Conservation (phyloP, 257 asterid species). For the Mitragyna speciosa region DNA sequence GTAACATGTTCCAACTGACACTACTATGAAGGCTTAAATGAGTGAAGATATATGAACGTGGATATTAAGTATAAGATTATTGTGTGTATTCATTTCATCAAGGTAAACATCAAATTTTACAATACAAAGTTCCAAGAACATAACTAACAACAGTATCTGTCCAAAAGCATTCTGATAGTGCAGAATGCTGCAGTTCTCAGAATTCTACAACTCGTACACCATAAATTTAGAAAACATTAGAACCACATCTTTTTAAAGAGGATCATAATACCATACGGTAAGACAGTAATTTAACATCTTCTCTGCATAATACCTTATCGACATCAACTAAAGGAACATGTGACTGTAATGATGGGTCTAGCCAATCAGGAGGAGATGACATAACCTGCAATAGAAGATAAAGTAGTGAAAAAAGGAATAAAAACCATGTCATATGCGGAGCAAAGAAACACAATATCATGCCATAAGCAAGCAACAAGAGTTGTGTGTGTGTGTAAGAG, state of each 20-base stretch:
- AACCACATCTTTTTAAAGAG: background rate
- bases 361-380: constrained; percentile 71
- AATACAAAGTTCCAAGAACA: background rate
- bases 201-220: background rate
- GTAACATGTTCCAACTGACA: no score
- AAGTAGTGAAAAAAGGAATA: constrained; percentile 13
- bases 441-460: background rate
- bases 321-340: constrained; percentile 91
- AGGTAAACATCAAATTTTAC: background rate
- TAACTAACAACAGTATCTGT: background rate
- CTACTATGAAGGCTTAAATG: background rate
- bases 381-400: constrained; percentile 58
- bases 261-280: background rate
- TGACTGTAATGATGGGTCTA: constrained; percentile 72
- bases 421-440: constrained; percentile 12
- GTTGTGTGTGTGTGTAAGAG: no score
- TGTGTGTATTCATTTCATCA: background rate
- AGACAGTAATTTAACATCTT: background rate
- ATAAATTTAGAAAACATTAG: background rate
- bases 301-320: constrained; percentile 66
- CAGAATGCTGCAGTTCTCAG: background rate
- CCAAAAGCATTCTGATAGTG: background rate
- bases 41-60: background rate
- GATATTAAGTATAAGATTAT: no score
- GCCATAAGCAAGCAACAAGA: background rate